Base-by-base conservation (phyloP, 768 basidiomycete genomes). In the Amanita molliuscula region DNA sequence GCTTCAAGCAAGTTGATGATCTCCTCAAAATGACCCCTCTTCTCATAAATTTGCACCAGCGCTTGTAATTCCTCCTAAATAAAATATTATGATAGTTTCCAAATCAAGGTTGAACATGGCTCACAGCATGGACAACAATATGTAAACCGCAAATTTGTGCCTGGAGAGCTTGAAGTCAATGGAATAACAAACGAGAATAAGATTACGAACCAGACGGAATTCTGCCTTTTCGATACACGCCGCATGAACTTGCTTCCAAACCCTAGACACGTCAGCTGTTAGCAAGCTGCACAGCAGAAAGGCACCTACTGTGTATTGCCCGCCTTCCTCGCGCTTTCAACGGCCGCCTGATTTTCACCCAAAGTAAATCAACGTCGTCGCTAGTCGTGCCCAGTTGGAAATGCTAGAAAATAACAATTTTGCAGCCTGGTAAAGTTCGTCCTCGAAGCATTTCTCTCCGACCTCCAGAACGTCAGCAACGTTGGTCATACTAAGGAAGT, bases 181-280 rank as follows among this genome's bases (percentile, higher is more conserved):
- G 16, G 28, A 28, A 13, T 9, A n/a, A 25, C 51, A 31, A 34
- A 29, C 21, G 26, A 10, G 13, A 36, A n/a, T n/a, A 34, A 13
- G 20, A 18, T 36, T 8, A 66, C 74, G 21, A 47, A 82, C 84
- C 65, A 98, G 66, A 53, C 93, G 86, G 81, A 98, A 98, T 64
- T 99, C 96, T 48, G 77, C 71, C 74, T 98, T 98, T 72, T 96
- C 95, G 51, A 99, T 84, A 69, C 96, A 99, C 35, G 96, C 96
- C 20, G 92, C 88, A 57, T 98, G 95, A 45, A 99, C 96, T 65
- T 98, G 96, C 68, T 97, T 98, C 96, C 96, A 99, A n/a, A 98
- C 96, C 69, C 88, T 91, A 48, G 0, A 23, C 16, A 47, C 21
- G 37, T 53, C 60, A 40, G 61, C 47, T 28, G 54, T 10, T 9